phyloP scores from a whole-genome alignment of 345 rosid genomes.

The Brassica cretica region DNA sequence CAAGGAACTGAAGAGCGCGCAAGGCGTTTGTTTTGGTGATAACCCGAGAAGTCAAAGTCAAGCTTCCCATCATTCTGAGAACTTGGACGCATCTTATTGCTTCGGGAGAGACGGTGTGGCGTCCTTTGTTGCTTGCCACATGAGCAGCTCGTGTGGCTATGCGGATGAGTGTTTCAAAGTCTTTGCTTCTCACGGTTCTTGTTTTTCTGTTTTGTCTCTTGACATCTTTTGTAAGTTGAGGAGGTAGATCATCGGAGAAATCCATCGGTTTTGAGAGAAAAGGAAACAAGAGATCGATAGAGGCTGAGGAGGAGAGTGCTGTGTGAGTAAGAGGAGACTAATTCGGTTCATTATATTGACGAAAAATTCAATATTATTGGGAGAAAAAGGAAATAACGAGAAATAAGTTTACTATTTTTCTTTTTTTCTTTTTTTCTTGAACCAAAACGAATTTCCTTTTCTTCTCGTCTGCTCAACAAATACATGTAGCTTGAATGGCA shows the following conservation, averaged over 20 bases:
- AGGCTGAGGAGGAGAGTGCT: neutral
- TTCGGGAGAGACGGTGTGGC: constrained; percentile 28
- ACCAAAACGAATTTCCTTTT: neutral
- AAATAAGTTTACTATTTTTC: neutral
- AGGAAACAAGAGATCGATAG: neutral
- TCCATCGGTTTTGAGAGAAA: constrained; percentile 6
- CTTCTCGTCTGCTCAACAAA: neutral
- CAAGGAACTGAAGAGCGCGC: neutral
- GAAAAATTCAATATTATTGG: neutral
- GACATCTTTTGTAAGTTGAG: neutral
- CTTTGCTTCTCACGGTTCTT: neutral
- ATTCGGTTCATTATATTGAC: neutral
- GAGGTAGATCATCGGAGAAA: constrained; percentile 14
- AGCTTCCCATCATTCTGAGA: constrained; percentile 20
- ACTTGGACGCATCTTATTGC: constrained; percentile 1
- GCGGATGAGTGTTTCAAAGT: neutral
- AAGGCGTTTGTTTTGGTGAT: neutral
- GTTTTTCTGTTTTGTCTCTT: constrained; percentile 7
- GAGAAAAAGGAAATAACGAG: neutral
- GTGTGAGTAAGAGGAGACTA: neutral
- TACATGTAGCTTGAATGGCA: neutral
- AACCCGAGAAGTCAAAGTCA: constrained; percentile 14
- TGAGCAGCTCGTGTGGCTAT: constrained; percentile 11
- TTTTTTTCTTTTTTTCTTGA: neutral
- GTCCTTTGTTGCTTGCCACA: constrained; percentile 25